Evolutionary conservation across 805 yeast species (phyloP).

Genomic region (Brettanomyces anomalus): DNA sequence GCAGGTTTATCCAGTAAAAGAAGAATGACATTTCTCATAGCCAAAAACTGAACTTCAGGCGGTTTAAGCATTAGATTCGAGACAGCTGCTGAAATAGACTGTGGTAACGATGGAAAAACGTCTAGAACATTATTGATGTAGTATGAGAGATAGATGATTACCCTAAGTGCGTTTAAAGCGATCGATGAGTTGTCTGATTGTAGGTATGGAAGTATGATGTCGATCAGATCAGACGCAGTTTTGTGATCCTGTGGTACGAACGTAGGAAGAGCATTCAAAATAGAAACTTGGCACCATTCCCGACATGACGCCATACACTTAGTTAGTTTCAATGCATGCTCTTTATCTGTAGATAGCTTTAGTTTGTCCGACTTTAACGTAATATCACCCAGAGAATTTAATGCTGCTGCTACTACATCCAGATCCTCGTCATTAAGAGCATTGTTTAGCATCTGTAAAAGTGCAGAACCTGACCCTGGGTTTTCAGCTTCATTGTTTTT

Average conservation of each 20-base stretch:
- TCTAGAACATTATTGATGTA: slow-evolving; percentile 52
- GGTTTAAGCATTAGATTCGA: slow-evolving; percentile 65
- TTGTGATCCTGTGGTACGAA: slow-evolving; percentile 69
- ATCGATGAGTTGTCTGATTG: slow-evolving; percentile 79
- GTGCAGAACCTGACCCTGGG: slow-evolving; percentile 30
- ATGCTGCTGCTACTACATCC: slow-evolving; percentile 59
- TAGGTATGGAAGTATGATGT: slow-evolving; percentile 55
- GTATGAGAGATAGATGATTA: slow-evolving; percentile 62
- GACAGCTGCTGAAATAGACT: slow-evolving; percentile 58
- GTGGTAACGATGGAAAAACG: slow-evolving; percentile 44
- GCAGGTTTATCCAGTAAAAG: slow-evolving; percentile 58
- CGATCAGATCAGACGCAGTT: slow-evolving; percentile 49
- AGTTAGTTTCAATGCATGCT: slow-evolving; percentile 35
- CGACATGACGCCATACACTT: slow-evolving; percentile 33
- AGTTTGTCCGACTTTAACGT: slow-evolving; percentile 47
- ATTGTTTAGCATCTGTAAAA: slow-evolving; percentile 42
- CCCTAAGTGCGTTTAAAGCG: slow-evolving; percentile 66
- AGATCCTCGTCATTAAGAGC: slow-evolving; percentile 49
- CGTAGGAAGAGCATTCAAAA: slow-evolving; percentile 55
- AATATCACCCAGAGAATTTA: slow-evolving; percentile 57
- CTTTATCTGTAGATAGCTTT: slow-evolving; percentile 42
- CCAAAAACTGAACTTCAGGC: slow-evolving; percentile 75
- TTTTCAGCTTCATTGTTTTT: slow-evolving; percentile 34
- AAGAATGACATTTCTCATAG: slow-evolving; percentile 70
- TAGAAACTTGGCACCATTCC: slow-evolving; percentile 69